phyloP scores from a whole-genome alignment of 78 protist species.

The Tieghemostelium lacteum region DNA sequence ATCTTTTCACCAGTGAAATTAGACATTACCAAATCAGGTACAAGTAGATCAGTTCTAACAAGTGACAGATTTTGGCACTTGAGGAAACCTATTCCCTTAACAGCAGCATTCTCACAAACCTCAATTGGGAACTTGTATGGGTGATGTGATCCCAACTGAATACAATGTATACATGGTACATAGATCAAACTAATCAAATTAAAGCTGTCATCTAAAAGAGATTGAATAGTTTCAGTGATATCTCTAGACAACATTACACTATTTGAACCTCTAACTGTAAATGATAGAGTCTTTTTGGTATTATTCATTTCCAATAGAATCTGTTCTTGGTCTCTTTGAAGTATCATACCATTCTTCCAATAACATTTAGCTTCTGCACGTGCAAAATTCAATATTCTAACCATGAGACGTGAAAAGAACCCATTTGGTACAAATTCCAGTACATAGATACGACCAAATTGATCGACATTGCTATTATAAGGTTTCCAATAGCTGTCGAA shows the following conservation, averaged over 20 bases:
- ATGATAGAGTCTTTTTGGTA: constrained; percentile 17
- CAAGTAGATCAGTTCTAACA: constrained; percentile 63
- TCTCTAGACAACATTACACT: constrained; percentile 65
- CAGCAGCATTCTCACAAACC: constrained; percentile 82
- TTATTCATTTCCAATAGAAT: constrained; percentile 32
- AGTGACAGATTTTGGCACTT: constrained; percentile 31
- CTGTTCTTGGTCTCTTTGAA: constrained; percentile 28
- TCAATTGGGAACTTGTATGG: constrained; percentile 70
- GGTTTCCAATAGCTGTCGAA: constrained; percentile 26
- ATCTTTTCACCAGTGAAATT: constrained; percentile 79
- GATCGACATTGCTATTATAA: constrained; percentile 7
- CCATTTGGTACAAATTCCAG: constrained; percentile 82
- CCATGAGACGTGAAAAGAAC: constrained; percentile 82
- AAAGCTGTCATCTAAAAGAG: constrained; percentile 56
- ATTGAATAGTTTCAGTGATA: constrained; percentile 67
- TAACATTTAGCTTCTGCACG: constrained; percentile 54
- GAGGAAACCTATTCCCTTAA: constrained; percentile 57
- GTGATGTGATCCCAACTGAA: constrained; percentile 12
- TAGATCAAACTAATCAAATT: constrained; percentile 24
- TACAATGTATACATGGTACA: constrained; percentile 81
- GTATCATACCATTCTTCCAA: constrained; percentile 83
- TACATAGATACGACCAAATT: constrained; percentile 55
- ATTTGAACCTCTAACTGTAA: constrained; percentile 31
- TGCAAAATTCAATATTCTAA: constrained; percentile 68
- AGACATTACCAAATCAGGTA: constrained; percentile 80